Evolutionary conservation across 148 eudicot species (phyloP), one percentile per base, ranked within the genome.

Genomic region (Spergularia bocconei): DNA sequence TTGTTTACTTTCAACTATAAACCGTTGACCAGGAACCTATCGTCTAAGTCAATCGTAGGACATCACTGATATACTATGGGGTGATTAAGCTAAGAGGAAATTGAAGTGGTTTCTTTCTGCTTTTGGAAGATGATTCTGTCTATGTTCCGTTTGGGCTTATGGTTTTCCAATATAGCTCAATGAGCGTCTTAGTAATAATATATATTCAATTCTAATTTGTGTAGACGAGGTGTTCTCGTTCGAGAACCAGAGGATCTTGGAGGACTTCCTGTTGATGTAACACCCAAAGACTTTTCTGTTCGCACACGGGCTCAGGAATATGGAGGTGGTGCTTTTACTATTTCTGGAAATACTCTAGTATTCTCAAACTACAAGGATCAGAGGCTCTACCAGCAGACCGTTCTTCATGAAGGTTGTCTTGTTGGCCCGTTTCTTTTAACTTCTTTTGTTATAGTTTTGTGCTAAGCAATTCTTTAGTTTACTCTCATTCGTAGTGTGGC

Each of bases 281-380:
- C 91, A 56, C 88, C 97, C 8, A 86, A 88, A 80, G 97, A 87
- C 16, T 94, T 82, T 74, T 83, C 89, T 2, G 97, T 94, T 58
- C 86, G 97, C 58, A 80, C 93, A 54, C 80, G 81, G 67, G 93
- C 91, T 83, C 97, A 94, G 68, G 96, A 91, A 74, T 94, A 90
- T 79, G 98, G 98, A 77, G 98, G 98, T 76, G 98, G 93, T 59
- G 91, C 97, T 10, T 94, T 94, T 83, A 71, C 82, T 14, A 80
- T 91, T 71, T 80, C 79, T 20, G 92, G 84, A 53, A 85, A 85
- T 60, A 71, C 79, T 56, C 69, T 88, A 20, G 72, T 88, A 47
- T 91, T 91, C 80, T 88, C 96, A 11, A 91, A 91, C 77, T 78
- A 85, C 78, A 83, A 87, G 73, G 96, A 91, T 77, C 96, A 91